These are phyloP conservation scores for Thraustochytrium striatum DNA, from an alignment of 352 stramenopile genomes.

Conservation along the genomic window DNA sequence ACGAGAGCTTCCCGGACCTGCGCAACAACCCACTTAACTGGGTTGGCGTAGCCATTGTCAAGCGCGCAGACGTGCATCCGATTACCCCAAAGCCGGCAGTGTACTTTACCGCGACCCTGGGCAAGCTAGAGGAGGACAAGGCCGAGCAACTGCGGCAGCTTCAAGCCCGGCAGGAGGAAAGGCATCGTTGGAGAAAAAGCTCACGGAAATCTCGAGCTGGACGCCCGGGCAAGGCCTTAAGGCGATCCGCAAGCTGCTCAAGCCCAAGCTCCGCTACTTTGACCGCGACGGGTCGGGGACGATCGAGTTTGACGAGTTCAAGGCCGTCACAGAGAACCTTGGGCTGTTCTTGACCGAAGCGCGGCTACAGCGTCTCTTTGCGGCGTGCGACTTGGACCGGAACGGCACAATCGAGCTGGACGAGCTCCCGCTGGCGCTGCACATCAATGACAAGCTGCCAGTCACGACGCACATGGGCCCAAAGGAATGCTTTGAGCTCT, in stretches of 20 bases:
- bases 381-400: constrained; percentile 24
- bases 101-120: background rate
- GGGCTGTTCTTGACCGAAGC: constrained; percentile 37
- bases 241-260: background rate
- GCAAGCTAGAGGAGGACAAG: background rate
- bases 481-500: constrained; percentile 32
- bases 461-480: background rate
- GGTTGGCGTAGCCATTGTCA: background rate
- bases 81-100: background rate
- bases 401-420: constrained; percentile 22
- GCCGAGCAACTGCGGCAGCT: background rate
- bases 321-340: constrained; percentile 28
- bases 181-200: constrained; percentile 9
- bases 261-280: constrained; percentile 40
- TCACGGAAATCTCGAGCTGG: background rate
- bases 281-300: constrained; percentile 27
- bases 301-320: constrained; percentile 45
- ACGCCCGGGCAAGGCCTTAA: background rate
- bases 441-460: constrained; percentile 34
- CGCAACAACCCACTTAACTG: background rate
- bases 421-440: constrained; percentile 24
- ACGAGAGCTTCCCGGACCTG: background rate
- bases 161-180: background rate
- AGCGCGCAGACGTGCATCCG: constrained; percentile 6
- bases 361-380: constrained; percentile 28